These are phyloP conservation scores for Globisporangium megalacanthum DNA, from an alignment of 352 stramenopile genomes.

Conservation along the genomic window DNA sequence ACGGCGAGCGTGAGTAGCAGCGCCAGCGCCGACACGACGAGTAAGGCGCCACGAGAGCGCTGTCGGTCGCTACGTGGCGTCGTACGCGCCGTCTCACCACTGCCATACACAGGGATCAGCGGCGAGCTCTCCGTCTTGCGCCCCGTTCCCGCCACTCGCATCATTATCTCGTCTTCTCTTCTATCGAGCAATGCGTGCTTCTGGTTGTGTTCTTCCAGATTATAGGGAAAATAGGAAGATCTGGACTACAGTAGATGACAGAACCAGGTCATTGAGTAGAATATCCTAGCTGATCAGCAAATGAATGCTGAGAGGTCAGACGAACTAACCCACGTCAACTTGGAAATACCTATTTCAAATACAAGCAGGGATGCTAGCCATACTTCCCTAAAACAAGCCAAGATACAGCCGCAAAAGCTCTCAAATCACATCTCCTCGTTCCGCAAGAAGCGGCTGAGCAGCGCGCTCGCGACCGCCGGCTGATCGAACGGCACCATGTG, in stretches of 20 bases:
- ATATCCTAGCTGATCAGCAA: too few relatives aligned
- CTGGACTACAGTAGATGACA: too few relatives aligned
- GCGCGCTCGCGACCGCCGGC: constrained; percentile 22
- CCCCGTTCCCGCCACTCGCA: constrained; percentile 1
- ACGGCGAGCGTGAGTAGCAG: constrained; percentile 14
- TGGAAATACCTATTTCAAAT: too few relatives aligned
- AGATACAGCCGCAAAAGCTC: background rate
- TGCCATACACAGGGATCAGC: constrained; percentile 13
- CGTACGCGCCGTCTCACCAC: background rate
- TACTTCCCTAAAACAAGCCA: constrained; percentile 4
- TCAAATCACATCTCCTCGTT: constrained; percentile 1
- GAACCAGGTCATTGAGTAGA: too few relatives aligned
- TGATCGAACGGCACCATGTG: constrained; percentile 43
- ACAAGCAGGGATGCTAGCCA: too few relatives aligned
- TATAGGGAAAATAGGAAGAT: too few relatives aligned
- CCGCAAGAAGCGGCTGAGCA: constrained; percentile 44
- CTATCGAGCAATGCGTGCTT: constrained; percentile 8
- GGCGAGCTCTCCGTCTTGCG: constrained; percentile 11
- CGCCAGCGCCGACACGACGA: constrained; percentile 7
- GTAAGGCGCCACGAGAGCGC: background rate
- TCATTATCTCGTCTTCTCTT: constrained; percentile 1
- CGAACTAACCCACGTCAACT: too few relatives aligned
- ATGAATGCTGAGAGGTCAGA: too few relatives aligned
- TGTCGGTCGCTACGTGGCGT: background rate
- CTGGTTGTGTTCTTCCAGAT: too few relatives aligned